Percentiles rank a stretch among this genome's conserved stretches.
phyloP scores from a whole-genome alignment of 306 rosid species.

The Vigna nakashimae region DNA sequence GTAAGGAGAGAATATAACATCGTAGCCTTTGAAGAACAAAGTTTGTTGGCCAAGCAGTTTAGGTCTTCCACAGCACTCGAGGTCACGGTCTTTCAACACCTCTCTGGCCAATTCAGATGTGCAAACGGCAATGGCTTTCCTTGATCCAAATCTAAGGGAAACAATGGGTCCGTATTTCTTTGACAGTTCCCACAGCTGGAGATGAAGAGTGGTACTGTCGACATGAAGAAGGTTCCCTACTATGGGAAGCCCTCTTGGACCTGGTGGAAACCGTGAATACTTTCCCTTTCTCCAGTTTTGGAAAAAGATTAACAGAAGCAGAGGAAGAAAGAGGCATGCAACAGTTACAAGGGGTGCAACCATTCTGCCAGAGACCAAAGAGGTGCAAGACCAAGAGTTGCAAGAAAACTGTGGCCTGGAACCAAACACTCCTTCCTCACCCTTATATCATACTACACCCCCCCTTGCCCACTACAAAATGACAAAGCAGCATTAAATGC shows the following conservation, averaged over 20 bases:
- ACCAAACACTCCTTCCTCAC: too few species aligned
- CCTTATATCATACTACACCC: too few species aligned
- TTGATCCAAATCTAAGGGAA: slow-evolving; percentile 48
- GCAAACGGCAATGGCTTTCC: slow-evolving; percentile 31
- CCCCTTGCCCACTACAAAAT: too few species aligned
- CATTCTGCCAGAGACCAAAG: background rate
- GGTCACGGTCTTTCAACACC: slow-evolving; percentile 33
- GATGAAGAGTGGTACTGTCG: slow-evolving; percentile 22
- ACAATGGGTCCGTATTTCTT: slow-evolving; percentile 37
- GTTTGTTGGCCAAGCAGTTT: background rate
- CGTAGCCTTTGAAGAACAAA: slow-evolving; percentile 49
- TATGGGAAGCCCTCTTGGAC: too few species aligned
- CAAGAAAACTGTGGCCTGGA: too few species aligned
- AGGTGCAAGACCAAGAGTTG: too few species aligned
- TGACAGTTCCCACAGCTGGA: slow-evolving; percentile 40
- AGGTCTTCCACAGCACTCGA: slow-evolving; percentile 44
- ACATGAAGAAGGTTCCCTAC: slow-evolving; percentile 57
- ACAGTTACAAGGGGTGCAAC: background rate
- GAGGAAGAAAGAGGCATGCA: background rate
- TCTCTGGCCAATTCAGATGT: too few species aligned
- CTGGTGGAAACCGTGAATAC: slow-evolving; percentile 33
- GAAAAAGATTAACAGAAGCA: background rate
- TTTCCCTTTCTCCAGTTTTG: background rate
- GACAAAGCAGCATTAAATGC: too few species aligned
- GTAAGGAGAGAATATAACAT: slow-evolving; percentile 45